Conservation (phyloP, 306 rosid genomes). For the Parietaria judaica region DNA sequence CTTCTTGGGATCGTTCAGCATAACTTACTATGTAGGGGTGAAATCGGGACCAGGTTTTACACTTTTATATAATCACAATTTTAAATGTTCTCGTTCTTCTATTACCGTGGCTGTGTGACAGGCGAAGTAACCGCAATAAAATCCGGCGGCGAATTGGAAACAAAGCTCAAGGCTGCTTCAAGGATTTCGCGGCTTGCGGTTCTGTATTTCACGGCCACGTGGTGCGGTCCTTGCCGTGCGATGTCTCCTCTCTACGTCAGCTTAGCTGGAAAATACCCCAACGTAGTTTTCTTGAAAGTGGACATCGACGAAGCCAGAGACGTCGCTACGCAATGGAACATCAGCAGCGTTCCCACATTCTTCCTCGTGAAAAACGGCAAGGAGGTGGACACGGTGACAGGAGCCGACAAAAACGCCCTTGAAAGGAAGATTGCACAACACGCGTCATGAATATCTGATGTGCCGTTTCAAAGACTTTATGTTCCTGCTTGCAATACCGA, state of each 20-base stretch:
- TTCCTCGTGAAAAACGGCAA: conserved; percentile 33
- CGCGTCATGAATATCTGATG: neutral
- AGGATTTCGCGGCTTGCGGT: conserved; percentile 54
- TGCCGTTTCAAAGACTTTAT: too few species aligned
- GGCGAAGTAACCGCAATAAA: conserved; percentile 66
- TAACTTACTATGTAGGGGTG: too few species aligned
- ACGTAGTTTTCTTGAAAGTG: conserved; percentile 54
- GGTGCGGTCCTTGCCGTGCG: conserved; percentile 90
- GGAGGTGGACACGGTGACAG: neutral
- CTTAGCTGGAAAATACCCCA: conserved; percentile 67
- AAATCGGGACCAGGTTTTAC: too few species aligned
- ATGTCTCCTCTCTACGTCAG: conserved; percentile 58
- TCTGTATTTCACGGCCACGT: conserved; percentile 79
- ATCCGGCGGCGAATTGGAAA: conserved; percentile 46
- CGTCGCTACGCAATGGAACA: conserved; percentile 57
- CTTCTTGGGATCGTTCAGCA: too few species aligned
- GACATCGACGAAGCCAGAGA: conserved; percentile 74
- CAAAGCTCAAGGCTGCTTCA: conserved; percentile 59
- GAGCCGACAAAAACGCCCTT: conserved; percentile 5
- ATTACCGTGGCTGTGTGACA: conserved; percentile 19
- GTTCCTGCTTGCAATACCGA: too few species aligned
- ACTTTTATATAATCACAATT: neutral
- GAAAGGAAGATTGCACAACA: conserved; percentile 11
- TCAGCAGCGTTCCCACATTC: conserved; percentile 71
- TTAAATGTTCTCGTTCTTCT: neutral